A percentile compares a stretch with the other conserved stretches of the same genome.
Conservation (phyloP, 2,329 filamentous ascomycete species). For the Calycina herbarum region DNA sequence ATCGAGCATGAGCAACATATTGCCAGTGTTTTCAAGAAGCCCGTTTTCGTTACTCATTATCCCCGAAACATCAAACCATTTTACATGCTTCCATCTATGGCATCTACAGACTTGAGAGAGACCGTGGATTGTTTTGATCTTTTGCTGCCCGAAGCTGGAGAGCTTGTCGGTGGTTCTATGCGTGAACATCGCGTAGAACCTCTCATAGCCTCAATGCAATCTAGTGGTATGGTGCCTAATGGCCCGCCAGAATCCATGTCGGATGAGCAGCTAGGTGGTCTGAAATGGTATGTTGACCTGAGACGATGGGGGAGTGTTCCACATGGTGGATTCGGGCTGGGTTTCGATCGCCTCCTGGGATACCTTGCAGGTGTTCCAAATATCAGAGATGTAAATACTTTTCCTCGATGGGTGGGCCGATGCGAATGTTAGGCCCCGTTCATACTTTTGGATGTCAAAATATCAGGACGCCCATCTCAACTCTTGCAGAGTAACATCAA, state of each 20-base stretch:
- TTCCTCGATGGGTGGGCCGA: constrained; percentile 56
- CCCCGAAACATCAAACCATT: constrained; percentile 89
- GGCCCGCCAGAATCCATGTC: constrained; percentile 21
- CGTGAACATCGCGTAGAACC: constrained; percentile 64
- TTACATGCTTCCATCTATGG: constrained; percentile 68
- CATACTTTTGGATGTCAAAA: not conserved
- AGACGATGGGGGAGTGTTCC: constrained; percentile 69
- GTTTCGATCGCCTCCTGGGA: constrained; percentile 67
- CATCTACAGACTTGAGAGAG: constrained; percentile 15
- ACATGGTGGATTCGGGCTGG: constrained; percentile 71
- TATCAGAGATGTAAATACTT: constrained; percentile 67
- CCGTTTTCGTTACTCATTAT: constrained; percentile 92
- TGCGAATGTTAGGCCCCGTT: constrained; percentile 39
- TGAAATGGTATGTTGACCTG: constrained; percentile 72
- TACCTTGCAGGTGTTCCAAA: constrained; percentile 67
- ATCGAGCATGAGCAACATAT: constrained; percentile 93
- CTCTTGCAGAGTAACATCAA: not conserved
- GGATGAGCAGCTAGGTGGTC: constrained; percentile 43
- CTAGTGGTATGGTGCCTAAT: constrained; percentile 50
- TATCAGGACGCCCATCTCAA: not conserved
- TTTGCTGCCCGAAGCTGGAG: constrained; percentile 66
- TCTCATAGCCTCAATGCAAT: constrained; percentile 59
- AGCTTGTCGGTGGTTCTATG: constrained; percentile 69
- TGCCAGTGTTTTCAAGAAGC: constrained; percentile 57
- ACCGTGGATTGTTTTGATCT: constrained; percentile 74